Conservation (phyloP, 2,329 filamentous ascomycete species). For the Aspergillus caelatus region DNA sequence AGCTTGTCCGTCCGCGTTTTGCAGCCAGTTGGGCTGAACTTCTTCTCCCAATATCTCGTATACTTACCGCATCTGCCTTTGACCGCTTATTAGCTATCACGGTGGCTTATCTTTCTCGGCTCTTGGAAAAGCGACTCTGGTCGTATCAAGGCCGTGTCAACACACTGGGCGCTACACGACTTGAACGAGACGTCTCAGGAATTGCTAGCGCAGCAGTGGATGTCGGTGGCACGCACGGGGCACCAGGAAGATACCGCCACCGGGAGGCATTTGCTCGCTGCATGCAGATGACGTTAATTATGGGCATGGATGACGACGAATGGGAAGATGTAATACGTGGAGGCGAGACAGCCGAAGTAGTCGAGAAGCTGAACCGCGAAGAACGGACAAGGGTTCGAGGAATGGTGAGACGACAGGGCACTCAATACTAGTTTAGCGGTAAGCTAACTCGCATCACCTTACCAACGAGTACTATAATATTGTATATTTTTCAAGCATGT, state of each 20-base stretch:
- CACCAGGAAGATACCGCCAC: slow-evolving; percentile 66
- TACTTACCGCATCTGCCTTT: slow-evolving; percentile 79
- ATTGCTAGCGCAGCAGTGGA: slow-evolving; percentile 61
- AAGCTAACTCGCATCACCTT: background rate
- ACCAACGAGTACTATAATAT: background rate
- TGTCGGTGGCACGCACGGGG: slow-evolving; percentile 35
- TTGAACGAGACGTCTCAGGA: slow-evolving; percentile 81
- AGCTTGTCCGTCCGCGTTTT: slow-evolving; percentile 77
- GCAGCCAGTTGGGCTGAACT: slow-evolving; percentile 83
- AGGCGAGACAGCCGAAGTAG: slow-evolving; percentile 51
- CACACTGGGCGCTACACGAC: slow-evolving; percentile 75
- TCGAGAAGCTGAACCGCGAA: slow-evolving; percentile 69
- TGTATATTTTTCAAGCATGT: background rate
- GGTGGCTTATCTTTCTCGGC: slow-evolving; percentile 71
- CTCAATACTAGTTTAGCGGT: background rate
- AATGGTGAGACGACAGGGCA: slow-evolving; percentile 55
- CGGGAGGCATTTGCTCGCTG: slow-evolving; percentile 76
- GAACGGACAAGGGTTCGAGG: slow-evolving; percentile 73
- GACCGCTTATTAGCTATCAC: slow-evolving; percentile 74
- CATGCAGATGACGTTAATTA: slow-evolving; percentile 78
- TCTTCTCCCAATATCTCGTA: slow-evolving; percentile 78
- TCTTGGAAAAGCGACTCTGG: slow-evolving; percentile 87
- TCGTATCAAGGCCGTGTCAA: slow-evolving; percentile 77
- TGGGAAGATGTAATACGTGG: slow-evolving; percentile 74
- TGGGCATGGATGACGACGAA: slow-evolving; percentile 95